These are phyloP conservation scores for Moelleriella libera DNA, from an alignment of 2,329 filamentous ascomycete species.

Conservation along the genomic window DNA sequence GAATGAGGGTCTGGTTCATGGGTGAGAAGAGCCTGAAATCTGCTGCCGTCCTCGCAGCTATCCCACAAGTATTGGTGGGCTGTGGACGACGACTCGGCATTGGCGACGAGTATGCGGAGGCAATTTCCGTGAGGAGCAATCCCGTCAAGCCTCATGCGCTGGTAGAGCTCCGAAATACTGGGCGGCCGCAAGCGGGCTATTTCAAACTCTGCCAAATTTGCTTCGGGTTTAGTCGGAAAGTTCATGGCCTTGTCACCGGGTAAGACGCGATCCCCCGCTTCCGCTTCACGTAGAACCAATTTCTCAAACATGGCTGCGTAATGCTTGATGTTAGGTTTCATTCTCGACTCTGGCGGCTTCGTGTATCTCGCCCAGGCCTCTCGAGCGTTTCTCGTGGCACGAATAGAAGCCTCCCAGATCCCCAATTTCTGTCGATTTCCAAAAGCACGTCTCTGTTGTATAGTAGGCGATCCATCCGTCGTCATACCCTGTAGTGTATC, in stretches of 20 bases:
- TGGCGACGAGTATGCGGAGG: conserved; percentile 39
- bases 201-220: conserved; percentile 50
- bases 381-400: conserved; percentile 43
- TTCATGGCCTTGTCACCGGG: conserved; percentile 49
- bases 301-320: conserved; percentile 50
- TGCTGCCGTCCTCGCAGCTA: conserved; percentile 12
- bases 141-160: conserved; percentile 36
- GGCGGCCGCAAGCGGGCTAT: conserved; percentile 49
- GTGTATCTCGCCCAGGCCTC: conserved; percentile 45
- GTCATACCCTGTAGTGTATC: conserved; percentile 38
- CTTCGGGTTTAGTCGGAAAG: conserved; percentile 16
- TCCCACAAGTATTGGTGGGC: conserved; percentile 37
- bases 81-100: conserved; percentile 31
- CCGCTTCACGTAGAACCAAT: conserved; percentile 22
- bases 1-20: conserved; percentile 10
- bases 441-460: conserved; percentile 28
- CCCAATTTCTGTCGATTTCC: conserved; percentile 7
- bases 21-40: conserved; percentile 7
- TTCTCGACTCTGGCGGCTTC: conserved; percentile 17
- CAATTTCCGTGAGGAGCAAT: conserved; percentile 33
- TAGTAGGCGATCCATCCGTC: conserved; percentile 36
- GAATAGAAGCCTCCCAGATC: conserved; percentile 41
- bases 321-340: conserved; percentile 25
- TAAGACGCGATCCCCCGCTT: conserved; percentile 16
- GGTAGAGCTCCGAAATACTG: conserved; percentile 40